Conservation (phyloP, 2,329 filamentous ascomycete genomes). For the Neonectria magnoliae region DNA sequence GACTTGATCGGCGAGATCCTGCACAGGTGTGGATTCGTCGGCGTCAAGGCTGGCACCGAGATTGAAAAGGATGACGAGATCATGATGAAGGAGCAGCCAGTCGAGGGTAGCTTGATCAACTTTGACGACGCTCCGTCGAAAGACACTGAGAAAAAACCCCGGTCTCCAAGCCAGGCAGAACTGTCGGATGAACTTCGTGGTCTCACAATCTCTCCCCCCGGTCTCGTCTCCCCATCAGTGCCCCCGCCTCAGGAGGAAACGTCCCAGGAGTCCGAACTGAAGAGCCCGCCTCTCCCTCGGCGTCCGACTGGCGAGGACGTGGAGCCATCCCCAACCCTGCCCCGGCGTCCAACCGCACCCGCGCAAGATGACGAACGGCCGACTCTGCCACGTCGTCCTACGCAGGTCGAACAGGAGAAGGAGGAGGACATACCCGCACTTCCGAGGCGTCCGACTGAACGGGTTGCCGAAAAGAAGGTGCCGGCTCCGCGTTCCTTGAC, state of each 20-base stretch:
- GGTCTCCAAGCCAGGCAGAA: slow-evolving; percentile 25
- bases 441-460: slow-evolving; percentile 30
- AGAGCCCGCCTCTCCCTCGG: slow-evolving; percentile 31
- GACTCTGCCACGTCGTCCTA: slow-evolving; percentile 28
- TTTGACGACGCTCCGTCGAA: slow-evolving; percentile 35
- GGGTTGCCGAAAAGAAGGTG: slow-evolving; percentile 11
- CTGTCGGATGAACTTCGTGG: slow-evolving; percentile 41
- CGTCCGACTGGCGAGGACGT: slow-evolving; percentile 10
- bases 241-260: slow-evolving; percentile 22
- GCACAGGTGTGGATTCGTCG: slow-evolving; percentile 60
- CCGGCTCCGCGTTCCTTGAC: slow-evolving; percentile 37
- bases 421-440: slow-evolving; percentile 28
- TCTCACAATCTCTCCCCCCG: slow-evolving; percentile 44
- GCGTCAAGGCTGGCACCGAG: slow-evolving; percentile 54
- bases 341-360: slow-evolving; percentile 24
- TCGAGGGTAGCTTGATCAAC: slow-evolving; percentile 46
- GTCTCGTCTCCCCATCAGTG: slow-evolving; percentile 33
- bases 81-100: slow-evolving; percentile 53
- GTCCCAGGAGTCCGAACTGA: background rate
- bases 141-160: slow-evolving; percentile 24
- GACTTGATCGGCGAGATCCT: slow-evolving; percentile 62
- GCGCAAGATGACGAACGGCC: slow-evolving; percentile 23
- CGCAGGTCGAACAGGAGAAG: slow-evolving; percentile 16
- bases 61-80: slow-evolving; percentile 65
- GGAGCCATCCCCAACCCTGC: slow-evolving; percentile 26